A percentile compares a stretch with the other conserved stretches of the same genome.
phyloP scores from a whole-genome alignment of 306 rosid genomes.

The Quercus cerris region DNA sequence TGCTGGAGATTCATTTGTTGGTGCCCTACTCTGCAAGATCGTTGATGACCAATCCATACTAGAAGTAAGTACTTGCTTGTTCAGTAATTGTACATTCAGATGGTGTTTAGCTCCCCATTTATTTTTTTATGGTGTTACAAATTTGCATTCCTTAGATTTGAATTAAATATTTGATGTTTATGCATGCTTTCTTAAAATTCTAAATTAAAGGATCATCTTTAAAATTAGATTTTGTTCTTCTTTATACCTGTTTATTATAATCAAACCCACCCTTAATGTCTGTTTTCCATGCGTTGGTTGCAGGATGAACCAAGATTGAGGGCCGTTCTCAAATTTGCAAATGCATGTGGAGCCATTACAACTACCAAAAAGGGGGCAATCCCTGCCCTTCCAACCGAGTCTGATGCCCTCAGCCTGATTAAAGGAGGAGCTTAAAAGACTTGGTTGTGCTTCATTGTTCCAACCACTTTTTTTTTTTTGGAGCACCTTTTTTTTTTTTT shows the following conservation, averaged over 20 bases:
- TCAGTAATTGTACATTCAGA: too few species aligned
- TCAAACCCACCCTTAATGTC: neutral
- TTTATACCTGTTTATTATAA: too few species aligned
- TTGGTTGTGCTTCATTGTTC: neutral
- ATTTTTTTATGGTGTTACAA: too few species aligned
- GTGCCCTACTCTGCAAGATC: constrained; percentile 70
- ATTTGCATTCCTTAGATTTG: neutral
- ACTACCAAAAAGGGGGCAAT: constrained; percentile 90
- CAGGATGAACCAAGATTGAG: constrained; percentile 78
- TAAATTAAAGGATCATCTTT: too few species aligned
- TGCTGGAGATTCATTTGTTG: constrained; percentile 91
- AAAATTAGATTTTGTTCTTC: too few species aligned
- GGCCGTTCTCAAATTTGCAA: constrained; percentile 58
- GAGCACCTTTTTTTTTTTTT: constrained; percentile 2
- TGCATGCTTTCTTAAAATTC: too few species aligned
- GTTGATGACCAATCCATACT: constrained; percentile 88
- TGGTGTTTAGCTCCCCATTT: too few species aligned
- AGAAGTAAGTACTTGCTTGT: constrained; percentile 39
- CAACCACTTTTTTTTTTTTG: neutral
- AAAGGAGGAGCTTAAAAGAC: constrained; percentile 35
- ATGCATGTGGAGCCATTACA: constrained; percentile 94
- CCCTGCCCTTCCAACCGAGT: constrained; percentile 75
- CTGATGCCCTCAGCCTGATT: constrained; percentile 49
- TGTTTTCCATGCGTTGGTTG: neutral
- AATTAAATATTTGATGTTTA: neutral